Percentiles rank a stretch among this genome's conserved stretches.
These are phyloP conservation scores for Aspergillus sp. DNA, from an alignment of 2,329 filamentous ascomycete genomes.

Conservation along the genomic window DNA sequence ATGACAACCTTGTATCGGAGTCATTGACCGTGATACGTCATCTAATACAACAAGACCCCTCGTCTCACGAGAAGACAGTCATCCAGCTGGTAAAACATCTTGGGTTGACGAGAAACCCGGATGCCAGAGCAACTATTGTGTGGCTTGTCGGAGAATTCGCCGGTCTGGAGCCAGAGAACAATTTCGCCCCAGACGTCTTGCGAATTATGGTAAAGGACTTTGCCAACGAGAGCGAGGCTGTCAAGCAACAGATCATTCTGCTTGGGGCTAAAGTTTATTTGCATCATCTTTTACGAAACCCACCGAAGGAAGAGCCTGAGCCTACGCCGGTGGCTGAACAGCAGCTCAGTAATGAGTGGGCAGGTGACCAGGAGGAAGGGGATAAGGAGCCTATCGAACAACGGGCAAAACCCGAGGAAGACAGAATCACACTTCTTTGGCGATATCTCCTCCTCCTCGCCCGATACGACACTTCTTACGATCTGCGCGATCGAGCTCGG, in stretches of 20 bases:
- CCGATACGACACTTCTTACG: conserved; percentile 91
- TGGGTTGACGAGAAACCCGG: conserved; percentile 80
- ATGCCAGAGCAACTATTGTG: conserved; percentile 89
- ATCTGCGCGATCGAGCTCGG: conserved; percentile 85
- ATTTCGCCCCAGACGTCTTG: conserved; percentile 88
- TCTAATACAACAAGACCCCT: conserved; percentile 86
- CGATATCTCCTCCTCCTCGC: conserved; percentile 79
- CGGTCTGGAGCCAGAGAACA: conserved; percentile 73
- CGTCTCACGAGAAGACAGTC: conserved; percentile 78
- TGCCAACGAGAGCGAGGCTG: conserved; percentile 74
- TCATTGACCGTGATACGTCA: conserved; percentile 93
- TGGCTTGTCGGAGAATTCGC: conserved; percentile 97
- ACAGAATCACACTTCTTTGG: conserved; percentile 77
- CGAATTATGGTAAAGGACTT: conserved; percentile 86
- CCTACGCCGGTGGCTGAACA: conserved; percentile 23
- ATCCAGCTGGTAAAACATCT: conserved; percentile 86
- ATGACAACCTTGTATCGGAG: conserved; percentile 85
- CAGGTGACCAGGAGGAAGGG: conserved; percentile 25
- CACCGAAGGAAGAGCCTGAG: conserved; percentile 20
- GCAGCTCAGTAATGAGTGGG: conserved; percentile 33
- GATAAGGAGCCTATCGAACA: conserved; percentile 28
- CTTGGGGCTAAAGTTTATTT: conserved; percentile 96
- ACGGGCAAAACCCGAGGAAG: conserved; percentile 32
- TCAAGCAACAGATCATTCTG: conserved; percentile 87
- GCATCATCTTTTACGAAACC: conserved; percentile 67